Conservation (phyloP, 805 yeast genomes). For the Peterozyma toletana region DNA sequence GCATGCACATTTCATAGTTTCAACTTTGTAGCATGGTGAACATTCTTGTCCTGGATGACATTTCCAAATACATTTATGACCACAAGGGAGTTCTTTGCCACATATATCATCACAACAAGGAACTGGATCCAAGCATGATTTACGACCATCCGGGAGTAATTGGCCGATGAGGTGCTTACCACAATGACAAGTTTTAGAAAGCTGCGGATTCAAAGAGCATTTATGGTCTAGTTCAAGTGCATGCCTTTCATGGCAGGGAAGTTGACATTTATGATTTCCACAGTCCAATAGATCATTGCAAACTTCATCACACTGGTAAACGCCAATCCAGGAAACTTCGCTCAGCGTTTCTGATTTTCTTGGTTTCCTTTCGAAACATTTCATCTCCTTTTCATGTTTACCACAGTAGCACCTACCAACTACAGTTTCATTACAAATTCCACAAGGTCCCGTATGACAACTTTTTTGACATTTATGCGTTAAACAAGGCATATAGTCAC, state of each 20-base stretch:
- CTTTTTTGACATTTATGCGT: constrained; percentile 52
- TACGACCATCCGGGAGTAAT: constrained; percentile 32
- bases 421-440: constrained; percentile 50
- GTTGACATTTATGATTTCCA: constrained; percentile 45
- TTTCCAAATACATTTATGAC: constrained; percentile 56
- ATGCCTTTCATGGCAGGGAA: constrained; percentile 45
- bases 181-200: constrained; percentile 68
- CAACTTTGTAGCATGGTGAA: constrained; percentile 51
- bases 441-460: constrained; percentile 85
- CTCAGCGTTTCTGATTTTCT: constrained; percentile 17
- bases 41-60: constrained; percentile 75
- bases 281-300: constrained; percentile 54
- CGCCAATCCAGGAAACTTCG: constrained; percentile 38
- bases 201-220: constrained; percentile 62
- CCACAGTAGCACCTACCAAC: constrained; percentile 73
- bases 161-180: constrained; percentile 51
- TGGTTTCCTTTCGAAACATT: constrained; percentile 38
- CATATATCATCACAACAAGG: constrained; percentile 70
- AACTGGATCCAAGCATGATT: constrained; percentile 65
- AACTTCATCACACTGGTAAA: constrained; percentile 35
- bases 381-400: constrained; percentile 29
- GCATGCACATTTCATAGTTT: constrained; percentile 57
- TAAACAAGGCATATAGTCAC: constrained; percentile 60
- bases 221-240: constrained; percentile 11
- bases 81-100: constrained; percentile 60